These are phyloP conservation scores for Prototheca wickerhamii DNA, from an alignment of 163 green algal species.

Conservation along the genomic window DNA sequence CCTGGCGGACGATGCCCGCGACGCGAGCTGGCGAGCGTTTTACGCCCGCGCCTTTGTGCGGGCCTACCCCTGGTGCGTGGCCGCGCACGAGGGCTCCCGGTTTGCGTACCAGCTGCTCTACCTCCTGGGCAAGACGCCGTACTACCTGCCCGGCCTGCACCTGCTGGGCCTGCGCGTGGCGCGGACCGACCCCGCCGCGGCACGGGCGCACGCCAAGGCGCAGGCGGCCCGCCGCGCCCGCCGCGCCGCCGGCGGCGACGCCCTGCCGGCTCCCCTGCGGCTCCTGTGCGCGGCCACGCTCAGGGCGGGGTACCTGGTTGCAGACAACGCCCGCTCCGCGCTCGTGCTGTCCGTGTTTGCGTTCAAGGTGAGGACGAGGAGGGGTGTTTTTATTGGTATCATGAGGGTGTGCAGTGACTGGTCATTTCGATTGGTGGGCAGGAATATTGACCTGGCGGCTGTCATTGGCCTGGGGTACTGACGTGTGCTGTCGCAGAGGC, in stretches of 20 bases:
- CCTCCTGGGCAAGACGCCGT: conserved; percentile 45
- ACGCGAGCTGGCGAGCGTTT: neutral
- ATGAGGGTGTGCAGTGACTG: too few species aligned
- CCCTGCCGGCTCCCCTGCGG: conserved; percentile 3
- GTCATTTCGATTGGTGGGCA: too few species aligned
- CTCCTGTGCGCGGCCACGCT: conserved; percentile 23
- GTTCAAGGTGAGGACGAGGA: conserved; percentile 66
- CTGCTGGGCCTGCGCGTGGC: conserved; percentile 52
- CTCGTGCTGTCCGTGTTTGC: conserved; percentile 81
- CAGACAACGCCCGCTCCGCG: conserved; percentile 59
- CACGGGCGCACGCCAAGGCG: conserved; percentile 20
- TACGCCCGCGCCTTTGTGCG: conserved; percentile 24
- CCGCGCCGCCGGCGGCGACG: conserved; percentile 4
- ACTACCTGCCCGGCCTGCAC: conserved; percentile 45
- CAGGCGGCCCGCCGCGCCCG: conserved; percentile 8
- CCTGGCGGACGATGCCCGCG: neutral
- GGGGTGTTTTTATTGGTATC: too few species aligned
- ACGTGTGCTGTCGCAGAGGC: too few species aligned
- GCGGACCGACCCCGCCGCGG: conserved; percentile 25
- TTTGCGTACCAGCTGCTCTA: conserved; percentile 69
- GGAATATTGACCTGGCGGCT: too few species aligned
- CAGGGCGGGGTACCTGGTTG: conserved; percentile 26
- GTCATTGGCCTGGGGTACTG: too few species aligned
- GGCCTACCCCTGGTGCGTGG: conserved; percentile 52
- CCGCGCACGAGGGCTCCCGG: conserved; percentile 38